Evolutionary conservation across 2,329 filamentous ascomycete genomes (phyloP).

Genomic region (Arachnomyces sp.): DNA sequence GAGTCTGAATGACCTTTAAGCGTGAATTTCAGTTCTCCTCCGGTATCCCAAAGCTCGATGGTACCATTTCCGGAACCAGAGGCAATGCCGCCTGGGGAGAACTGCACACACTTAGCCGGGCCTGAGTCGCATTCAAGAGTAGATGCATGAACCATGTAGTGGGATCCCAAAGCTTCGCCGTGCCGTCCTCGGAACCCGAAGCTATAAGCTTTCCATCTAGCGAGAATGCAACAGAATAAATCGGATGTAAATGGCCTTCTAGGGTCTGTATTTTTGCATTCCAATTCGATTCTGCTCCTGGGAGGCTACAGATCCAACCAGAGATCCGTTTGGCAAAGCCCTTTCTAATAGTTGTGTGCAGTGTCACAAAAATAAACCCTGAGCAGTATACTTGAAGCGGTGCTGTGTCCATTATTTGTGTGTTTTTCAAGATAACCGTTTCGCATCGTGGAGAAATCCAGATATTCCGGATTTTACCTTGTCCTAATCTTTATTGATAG

Average conservation of each 20-base stretch:
- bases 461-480: too few species aligned
- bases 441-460: slow-evolving; percentile 18
- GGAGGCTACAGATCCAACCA: slow-evolving; percentile 9
- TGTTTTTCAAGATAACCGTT: slow-evolving; percentile 16
- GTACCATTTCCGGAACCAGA: slow-evolving; percentile 8
- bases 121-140: slow-evolving; percentile 5
- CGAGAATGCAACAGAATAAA: slow-evolving; percentile 14
- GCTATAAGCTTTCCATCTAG: slow-evolving; percentile 10
- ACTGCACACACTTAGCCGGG: slow-evolving; percentile 6
- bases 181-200: slow-evolving; percentile 14
- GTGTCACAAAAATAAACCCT: slow-evolving; percentile 11
- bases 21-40: slow-evolving; percentile 8
- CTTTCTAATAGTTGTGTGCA: too few species aligned
- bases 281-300: slow-evolving; percentile 1
- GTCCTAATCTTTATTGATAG: too few species aligned
- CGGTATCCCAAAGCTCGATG: slow-evolving; percentile 4
- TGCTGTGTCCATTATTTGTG: slow-evolving; percentile 14
- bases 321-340: slow-evolving; percentile 11
- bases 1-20: slow-evolving; percentile 13
- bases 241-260: slow-evolving; percentile 10
- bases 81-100: slow-evolving; percentile 12
- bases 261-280: slow-evolving; percentile 3
- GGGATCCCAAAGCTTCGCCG: slow-evolving; percentile 13
- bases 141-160: slow-evolving; percentile 1
- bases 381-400: slow-evolving; percentile 21